Base-by-base conservation (phyloP, 2,329 filamentous ascomycete genomes). In the Aureobasidium zeae region DNA sequence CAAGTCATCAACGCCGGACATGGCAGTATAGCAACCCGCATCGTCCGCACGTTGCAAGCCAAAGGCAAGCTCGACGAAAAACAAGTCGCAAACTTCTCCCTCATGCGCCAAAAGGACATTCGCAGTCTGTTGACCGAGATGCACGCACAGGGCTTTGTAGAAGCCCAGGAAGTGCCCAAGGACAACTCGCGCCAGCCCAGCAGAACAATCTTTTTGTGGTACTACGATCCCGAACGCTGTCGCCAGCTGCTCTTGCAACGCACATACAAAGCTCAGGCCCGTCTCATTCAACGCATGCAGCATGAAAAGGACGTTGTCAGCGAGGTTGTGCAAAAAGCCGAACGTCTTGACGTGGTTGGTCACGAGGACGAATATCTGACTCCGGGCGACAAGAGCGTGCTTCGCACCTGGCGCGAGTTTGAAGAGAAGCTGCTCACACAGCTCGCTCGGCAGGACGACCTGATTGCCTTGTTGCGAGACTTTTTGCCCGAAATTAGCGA, bases 11-110 rank as follows among this genome's bases (percentile, higher is more conserved):
- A 83, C 50, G 77, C 86, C 41, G 77, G 78, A 2, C 87, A 86
- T 53, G 87, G 86, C 6, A 74, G 76, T 6, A 71, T 83, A 34
- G 86, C 86, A 1, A 73, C 89, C 13, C 83, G 89, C 7, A 70
- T 98, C n/a, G 75, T 87, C 15, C 82, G 86, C 15, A 86, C 96
- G 44, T 73, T 98, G 15, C 76, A 83, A 28, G 80, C 83, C 47
- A 86, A 88, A 57, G 91, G 91, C 42, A 94, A 91, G 58, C 71
- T 96, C n/a, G 89, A 96, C 52, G 91, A 98, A 63, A 94, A 93
- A 63, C 81, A 84, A 48, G 72, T 95, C 10, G 83, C 84, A 26
- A 79, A 80, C 37, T 73, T 87, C 45, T 84, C 83, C 42, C 75
- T 98, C 48, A 81, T 95, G 69, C 82, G 83, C 46, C 85, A 89